Evolutionary conservation across 208 protist species (phyloP).

Genomic region (Leishmania gerbilli): DNA sequence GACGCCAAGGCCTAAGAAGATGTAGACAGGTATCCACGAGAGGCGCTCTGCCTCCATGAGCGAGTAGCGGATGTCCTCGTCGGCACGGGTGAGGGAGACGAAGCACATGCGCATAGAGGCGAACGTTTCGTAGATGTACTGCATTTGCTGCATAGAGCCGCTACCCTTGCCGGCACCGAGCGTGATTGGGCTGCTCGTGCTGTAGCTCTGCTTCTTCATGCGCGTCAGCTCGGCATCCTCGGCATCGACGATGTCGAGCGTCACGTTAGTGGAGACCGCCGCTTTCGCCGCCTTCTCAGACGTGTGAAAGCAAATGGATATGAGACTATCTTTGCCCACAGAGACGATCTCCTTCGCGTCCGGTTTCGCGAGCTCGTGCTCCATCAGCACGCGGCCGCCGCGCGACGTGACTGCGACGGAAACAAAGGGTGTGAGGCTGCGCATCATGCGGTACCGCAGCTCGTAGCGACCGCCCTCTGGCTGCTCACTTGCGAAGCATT

Average conservation of each 20-base stretch:
- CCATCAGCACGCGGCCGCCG: slow-evolving; percentile 47
- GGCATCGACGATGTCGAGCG: slow-evolving; percentile 64
- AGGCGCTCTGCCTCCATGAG: slow-evolving; percentile 48
- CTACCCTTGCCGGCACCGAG: slow-evolving; percentile 59
- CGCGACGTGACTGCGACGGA: slow-evolving; percentile 60
- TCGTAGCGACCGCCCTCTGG: slow-evolving; percentile 61
- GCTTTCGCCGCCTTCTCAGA: slow-evolving; percentile 36
- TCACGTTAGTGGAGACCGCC: slow-evolving; percentile 61
- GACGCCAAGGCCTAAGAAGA: slow-evolving; percentile 45
- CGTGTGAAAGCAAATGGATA: slow-evolving; percentile 77
- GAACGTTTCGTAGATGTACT: slow-evolving; percentile 54
- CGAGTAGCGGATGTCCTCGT: slow-evolving; percentile 54
- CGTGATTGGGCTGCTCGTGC: slow-evolving; percentile 57
- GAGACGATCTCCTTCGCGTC: slow-evolving; percentile 58
- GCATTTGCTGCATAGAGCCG: slow-evolving; percentile 62
- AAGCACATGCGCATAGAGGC: slow-evolving; percentile 32
- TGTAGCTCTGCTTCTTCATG: slow-evolving; percentile 70
- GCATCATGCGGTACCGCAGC: slow-evolving; percentile 72
- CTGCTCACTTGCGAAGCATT: slow-evolving; percentile 71
- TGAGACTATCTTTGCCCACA: slow-evolving; percentile 33
- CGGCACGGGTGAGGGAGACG: slow-evolving; percentile 29
- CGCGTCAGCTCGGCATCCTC: slow-evolving; percentile 73
- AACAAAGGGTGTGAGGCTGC: slow-evolving; percentile 64
- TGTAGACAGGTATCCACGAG: slow-evolving; percentile 50
- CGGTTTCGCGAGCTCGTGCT: slow-evolving; percentile 52